A percentile compares a stretch with the other conserved stretches of the same genome.
phyloP scores from a whole-genome alignment of 192 early-diverging fungal genomes.

The Chytriomyces sp. region DNA sequence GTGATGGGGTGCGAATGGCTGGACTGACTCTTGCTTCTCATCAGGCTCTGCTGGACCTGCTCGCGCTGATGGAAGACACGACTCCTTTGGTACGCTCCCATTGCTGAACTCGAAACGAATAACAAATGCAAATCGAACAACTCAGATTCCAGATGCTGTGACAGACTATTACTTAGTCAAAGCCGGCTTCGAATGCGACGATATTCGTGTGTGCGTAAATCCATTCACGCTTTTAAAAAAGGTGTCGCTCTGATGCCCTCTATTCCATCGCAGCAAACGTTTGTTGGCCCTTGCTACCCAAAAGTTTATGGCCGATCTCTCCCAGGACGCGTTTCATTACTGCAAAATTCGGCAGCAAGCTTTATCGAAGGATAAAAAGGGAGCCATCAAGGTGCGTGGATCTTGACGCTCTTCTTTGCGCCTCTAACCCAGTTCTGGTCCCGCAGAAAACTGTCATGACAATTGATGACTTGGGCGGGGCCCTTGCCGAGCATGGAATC shows the following conservation, averaged over 20 bases:
- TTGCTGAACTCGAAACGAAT: neutral
- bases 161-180: constrained; percentile 88
- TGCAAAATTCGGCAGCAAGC: constrained; percentile 76
- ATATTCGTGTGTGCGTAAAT: constrained; percentile 71
- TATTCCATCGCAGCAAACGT: constrained; percentile 59
- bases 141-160: constrained; percentile 87
- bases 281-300: constrained; percentile 81
- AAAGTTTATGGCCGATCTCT: constrained; percentile 86
- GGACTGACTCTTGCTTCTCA: no score
- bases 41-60: constrained; percentile 75
- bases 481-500: constrained; percentile 90
- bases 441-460: constrained; percentile 75
- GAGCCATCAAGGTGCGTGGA: constrained; percentile 30
- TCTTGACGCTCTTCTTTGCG: neutral
- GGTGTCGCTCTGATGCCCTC: neutral
- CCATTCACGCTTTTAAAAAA: neutral
- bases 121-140: neutral
- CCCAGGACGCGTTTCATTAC: constrained; percentile 84
- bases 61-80: constrained; percentile 87
- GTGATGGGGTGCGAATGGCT: no score
- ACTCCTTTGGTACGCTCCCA: constrained; percentile 71
- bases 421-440: constrained; percentile 3
- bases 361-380: constrained; percentile 70
- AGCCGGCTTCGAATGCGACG: constrained; percentile 80
- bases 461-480: constrained; percentile 91